Evolutionary conservation across 2,329 filamentous ascomycete species (phyloP).

Genomic region (Colletotrichum lini): DNA sequence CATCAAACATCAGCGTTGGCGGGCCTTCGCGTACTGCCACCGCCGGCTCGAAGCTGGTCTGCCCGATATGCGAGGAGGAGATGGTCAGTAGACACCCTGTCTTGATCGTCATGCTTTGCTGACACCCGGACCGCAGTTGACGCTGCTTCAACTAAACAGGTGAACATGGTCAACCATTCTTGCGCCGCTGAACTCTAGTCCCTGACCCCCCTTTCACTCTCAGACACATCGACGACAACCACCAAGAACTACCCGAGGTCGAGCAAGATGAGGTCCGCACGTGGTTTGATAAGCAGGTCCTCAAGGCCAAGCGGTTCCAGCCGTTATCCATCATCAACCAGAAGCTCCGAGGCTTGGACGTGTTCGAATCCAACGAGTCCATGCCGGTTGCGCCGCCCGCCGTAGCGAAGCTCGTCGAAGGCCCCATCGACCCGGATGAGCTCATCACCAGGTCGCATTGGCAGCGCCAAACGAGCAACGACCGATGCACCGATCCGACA

Average conservation of each 20-base stretch:
- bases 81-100: constrained; percentile 75
- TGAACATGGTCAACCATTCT: constrained; percentile 46
- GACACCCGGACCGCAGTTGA: constrained; percentile 73
- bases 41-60: constrained; percentile 80
- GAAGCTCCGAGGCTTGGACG: constrained; percentile 91
- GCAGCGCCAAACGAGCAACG: constrained; percentile 82
- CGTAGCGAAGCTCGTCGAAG: constrained; percentile 59
- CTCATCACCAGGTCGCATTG: constrained; percentile 90
- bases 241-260: constrained; percentile 89
- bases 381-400: constrained; percentile 48
- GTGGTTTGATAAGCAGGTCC: constrained; percentile 96
- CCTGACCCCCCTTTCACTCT: constrained; percentile 15
- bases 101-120: constrained; percentile 32
- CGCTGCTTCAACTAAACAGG: constrained; percentile 91
- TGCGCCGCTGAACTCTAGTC: constrained; percentile 28
- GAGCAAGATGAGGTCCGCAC: constrained; percentile 96
- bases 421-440: constrained; percentile 83
- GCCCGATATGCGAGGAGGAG: constrained; percentile 98
- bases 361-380: constrained; percentile 92
- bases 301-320: constrained; percentile 93
- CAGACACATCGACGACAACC: constrained; percentile 83
- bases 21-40: constrained; percentile 68
- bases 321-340: constrained; percentile 92
- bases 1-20: constrained; percentile 82
- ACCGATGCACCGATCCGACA: constrained; percentile 88